Base-by-base conservation (phyloP, 768 basidiomycete species). In the Tricholoma bakamatsutake region DNA sequence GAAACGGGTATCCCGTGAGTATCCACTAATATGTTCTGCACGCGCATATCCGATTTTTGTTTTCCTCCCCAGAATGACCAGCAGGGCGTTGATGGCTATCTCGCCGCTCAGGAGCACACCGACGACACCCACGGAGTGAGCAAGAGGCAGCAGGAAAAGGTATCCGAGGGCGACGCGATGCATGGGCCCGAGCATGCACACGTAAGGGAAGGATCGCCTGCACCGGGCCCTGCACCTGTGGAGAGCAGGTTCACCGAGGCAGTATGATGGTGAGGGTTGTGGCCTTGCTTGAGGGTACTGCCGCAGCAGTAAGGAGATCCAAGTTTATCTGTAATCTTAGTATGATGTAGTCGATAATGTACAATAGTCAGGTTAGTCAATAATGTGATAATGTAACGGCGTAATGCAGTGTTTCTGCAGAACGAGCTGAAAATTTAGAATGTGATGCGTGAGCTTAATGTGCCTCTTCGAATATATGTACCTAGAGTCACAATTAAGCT, bases 71-170 rank as follows among this genome's bases (percentile, higher is more conserved):
- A 76, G 74, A 61, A 66, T 28, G 75, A 77, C 30, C 75, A 77
- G 62, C 75, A 72, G 46, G 47, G n/a, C 34, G 47, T 50, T 18
- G n/a, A 37, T 49, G 17, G 17, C 11, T 45, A 57, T 10, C 33
- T 62, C 59, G 37, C 53, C 39, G 37, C 55, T 47, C 5, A 45
- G 28, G 24, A 34, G 52, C 52, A 55, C 8, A 66, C 52, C 17
- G 55, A 59, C 51, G 64, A 62, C 46, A 66, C 73, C 21, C 73
- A 78, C 39, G 70, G 75, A 50, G 72, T 76, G 27, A 85, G 80
- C 63, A 75, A 78, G 62, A 80, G 88, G 48, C 83, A 80, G 64
- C 77, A 82, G 69, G 89, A 88, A 66, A 88, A 89, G 71, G 85
- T 86, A 9, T 84, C 87, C 0, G 85, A 84, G 64, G 81, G 80